These are phyloP conservation scores for Axilococcus clingmanii DNA, from an alignment of 139 green algal species.

Conservation along the genomic window DNA sequence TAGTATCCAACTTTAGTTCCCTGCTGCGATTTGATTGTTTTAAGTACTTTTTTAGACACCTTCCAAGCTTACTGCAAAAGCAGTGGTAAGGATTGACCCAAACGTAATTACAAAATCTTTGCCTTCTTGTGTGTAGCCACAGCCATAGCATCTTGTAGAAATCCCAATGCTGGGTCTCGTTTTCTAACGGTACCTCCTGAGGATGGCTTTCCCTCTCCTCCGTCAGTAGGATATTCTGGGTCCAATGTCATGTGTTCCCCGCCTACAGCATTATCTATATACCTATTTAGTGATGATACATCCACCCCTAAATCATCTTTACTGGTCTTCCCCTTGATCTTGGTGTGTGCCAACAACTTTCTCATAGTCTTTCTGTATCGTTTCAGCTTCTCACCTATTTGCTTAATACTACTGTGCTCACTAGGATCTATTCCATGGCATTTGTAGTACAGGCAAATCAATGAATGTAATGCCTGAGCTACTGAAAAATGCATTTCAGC, in stretches of 20 bases:
- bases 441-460: constrained; percentile 12
- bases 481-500: constrained; percentile 16
- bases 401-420: too few relatives aligned
- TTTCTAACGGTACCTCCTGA: too few relatives aligned
- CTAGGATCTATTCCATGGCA: constrained; percentile 9
- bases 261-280: neutral
- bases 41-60: too few relatives aligned
- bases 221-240: neutral
- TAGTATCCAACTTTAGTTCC: neutral
- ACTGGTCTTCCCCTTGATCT: constrained; percentile 27
- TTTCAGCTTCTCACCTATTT: constrained; percentile 32
- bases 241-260: neutral
- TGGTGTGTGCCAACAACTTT: constrained; percentile 17
- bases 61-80: too few relatives aligned
- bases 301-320: neutral
- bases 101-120: neutral
- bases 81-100: too few relatives aligned
- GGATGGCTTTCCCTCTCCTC: too few relatives aligned
- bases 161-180: neutral
- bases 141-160: neutral
- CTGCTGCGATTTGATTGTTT: too few relatives aligned
- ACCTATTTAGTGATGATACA: neutral
- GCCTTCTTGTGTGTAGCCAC: neutral
- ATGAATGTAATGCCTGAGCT: constrained; percentile 4
- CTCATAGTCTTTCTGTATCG: constrained; percentile 42